Evolutionary conservation across 495 filamentous ascomycete genomes (phyloP).

Genomic region (Annulohypoxylon bovei): DNA sequence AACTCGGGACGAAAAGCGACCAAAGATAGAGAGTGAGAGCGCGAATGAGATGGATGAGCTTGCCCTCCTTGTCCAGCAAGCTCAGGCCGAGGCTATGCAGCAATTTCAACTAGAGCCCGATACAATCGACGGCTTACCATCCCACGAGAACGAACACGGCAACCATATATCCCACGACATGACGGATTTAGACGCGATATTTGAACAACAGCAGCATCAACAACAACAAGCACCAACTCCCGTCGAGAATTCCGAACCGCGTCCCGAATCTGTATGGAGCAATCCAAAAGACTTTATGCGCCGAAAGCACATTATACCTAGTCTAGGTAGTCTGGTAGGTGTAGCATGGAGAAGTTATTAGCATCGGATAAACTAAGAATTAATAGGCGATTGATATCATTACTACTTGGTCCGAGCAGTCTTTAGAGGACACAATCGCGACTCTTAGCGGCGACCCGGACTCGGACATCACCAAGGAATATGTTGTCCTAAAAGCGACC

Average conservation of each 20-base stretch:
- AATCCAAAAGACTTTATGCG: conserved; percentile 46
- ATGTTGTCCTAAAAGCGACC: conserved; percentile 77
- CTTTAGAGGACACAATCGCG: conserved; percentile 68
- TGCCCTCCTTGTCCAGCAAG: conserved; percentile 44
- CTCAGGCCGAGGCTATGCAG: conserved; percentile 44
- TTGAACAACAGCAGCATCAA: too few species aligned
- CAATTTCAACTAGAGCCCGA: conserved; percentile 36
- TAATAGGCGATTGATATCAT: conserved; percentile 56
- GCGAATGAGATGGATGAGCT: conserved; percentile 40
- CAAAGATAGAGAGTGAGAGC: conserved; percentile 45
- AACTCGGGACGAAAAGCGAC: conserved; percentile 45
- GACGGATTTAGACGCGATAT: conserved; percentile 9
- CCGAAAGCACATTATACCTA: conserved; percentile 52
- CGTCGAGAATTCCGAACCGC: conserved; percentile 30
- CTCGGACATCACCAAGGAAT: conserved; percentile 82
- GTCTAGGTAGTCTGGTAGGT: conserved; percentile 53
- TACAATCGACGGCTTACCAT: conserved; percentile 8
- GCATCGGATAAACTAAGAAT: conserved; percentile 20
- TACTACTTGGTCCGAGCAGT: conserved; percentile 55
- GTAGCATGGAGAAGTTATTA: not conserved
- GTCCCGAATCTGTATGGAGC: conserved; percentile 45
- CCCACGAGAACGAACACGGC: conserved; percentile 14
- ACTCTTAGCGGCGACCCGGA: conserved; percentile 76
- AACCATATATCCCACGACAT: conserved; percentile 22
- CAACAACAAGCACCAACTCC: conserved; percentile 21